Percentiles rank a stretch among this genome's conserved stretches.
phyloP scores from a whole-genome alignment of 1,139 yeast genomes.

The Debaryomycetaceae sp. region DNA sequence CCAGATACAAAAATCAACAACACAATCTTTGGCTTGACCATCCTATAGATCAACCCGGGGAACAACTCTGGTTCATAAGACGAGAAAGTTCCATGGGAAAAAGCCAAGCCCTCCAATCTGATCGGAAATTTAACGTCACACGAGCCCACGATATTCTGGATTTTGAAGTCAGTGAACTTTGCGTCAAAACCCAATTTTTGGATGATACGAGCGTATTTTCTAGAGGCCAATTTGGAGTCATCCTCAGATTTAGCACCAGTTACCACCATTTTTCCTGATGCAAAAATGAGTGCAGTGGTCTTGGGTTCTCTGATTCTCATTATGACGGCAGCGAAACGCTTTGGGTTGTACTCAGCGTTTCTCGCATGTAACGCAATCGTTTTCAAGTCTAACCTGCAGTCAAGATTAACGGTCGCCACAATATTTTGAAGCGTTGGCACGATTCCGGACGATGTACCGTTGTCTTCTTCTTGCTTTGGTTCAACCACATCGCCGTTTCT shows the following conservation, averaged over 20 bases:
- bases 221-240: slow-evolving; percentile 92
- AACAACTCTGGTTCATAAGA: slow-evolving; percentile 97
- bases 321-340: slow-evolving; percentile 98
- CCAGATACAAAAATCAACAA: slow-evolving; percentile 94
- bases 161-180: slow-evolving; percentile 92
- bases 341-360: slow-evolving; percentile 96
- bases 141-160: slow-evolving; percentile 97
- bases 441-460: slow-evolving; percentile 81
- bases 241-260: slow-evolving; percentile 99
- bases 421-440: slow-evolving; percentile 96
- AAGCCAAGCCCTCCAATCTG: slow-evolving; percentile 95
- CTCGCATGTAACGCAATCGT: slow-evolving; percentile 98
- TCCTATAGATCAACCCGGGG: slow-evolving; percentile 97
- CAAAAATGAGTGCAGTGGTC: slow-evolving; percentile 95
- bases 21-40: slow-evolving; percentile 98
- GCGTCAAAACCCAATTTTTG: slow-evolving; percentile 97
- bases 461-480: slow-evolving; percentile 50
- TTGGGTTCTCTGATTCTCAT: slow-evolving; percentile 99
- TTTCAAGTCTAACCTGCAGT: slow-evolving; percentile 90
- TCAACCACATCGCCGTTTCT: slow-evolving; percentile 27
- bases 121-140: slow-evolving; percentile 98
- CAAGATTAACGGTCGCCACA: slow-evolving; percentile 96
- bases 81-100: slow-evolving; percentile 98
- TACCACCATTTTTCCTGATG: slow-evolving; percentile 99
- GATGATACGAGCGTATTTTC: slow-evolving; percentile 96